Evolutionary conservation across 2,329 filamentous ascomycete species (phyloP), one percentile per base, ranked within the genome.

Genomic region (Paraconiothyrium sp.): DNA sequence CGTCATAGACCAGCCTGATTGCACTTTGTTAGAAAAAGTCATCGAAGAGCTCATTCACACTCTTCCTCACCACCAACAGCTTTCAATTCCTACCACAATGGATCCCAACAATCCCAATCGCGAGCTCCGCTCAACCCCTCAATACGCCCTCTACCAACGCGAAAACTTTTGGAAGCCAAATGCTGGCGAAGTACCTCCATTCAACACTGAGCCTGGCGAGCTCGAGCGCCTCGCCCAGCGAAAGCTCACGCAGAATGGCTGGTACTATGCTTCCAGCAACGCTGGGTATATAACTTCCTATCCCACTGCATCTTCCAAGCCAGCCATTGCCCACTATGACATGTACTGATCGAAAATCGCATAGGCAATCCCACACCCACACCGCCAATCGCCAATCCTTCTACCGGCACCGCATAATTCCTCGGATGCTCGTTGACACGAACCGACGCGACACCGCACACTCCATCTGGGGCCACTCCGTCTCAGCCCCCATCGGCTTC

Each of bases 331-430:
- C 27, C 27, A 30, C 27, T 30, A 30, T 30, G 27, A 30, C 27
- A 30, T 30, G 6, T 7, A 50, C 47, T 34, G 30, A 50, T 24
- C 16, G 14, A 13, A 20, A n/a, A 13, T 5, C 13, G 11, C 27
- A 13, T 24, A 54, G 50, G 20, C 80, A 83, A 61, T 86, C 84
- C 0, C 80, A 77, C 57, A 84, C 84, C 2, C 84, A 86, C 68
- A 78, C 82, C 0, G 85, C 84, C 24, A 90, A 90, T 73, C 83
- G 87, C 4, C 84, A 88, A 74, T 85, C 88, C 55, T 90, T 90
- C 79, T 88, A 86, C 76, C 82, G 86, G 1, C 87, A 89, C 77
- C 83, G 85, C 48, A 87, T 90, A 67, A 81, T 90, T 50, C 87
- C 88, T 0, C 83, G 84, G 48, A 86, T 85, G 80, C 83, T 90